phyloP scores from a whole-genome alignment of 2,329 filamentous ascomycete genomes.

The Ceratocystis diversiconidia region DNA sequence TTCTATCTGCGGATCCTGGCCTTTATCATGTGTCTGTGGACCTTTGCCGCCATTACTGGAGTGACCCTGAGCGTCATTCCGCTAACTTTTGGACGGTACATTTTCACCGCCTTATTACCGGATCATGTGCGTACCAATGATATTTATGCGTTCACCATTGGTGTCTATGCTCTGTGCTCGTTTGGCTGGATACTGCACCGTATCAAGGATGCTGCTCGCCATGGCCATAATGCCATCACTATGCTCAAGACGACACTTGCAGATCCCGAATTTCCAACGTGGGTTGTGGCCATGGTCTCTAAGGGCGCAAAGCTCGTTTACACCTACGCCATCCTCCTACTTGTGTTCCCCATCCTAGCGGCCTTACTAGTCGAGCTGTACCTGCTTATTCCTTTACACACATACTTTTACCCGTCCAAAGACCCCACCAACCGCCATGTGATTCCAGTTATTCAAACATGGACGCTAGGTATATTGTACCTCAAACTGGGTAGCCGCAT shows the following conservation, averaged over 20 bases:
- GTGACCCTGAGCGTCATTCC: conserved; percentile 76
- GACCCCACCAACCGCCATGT: conserved; percentile 38
- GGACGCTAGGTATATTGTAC: conserved; percentile 86
- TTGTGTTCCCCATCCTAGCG: conserved; percentile 71
- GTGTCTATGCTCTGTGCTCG: conserved; percentile 66
- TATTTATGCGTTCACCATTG: conserved; percentile 88
- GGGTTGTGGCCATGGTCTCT: conserved; percentile 22
- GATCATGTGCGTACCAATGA: conserved; percentile 69
- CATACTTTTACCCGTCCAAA: conserved; percentile 44
- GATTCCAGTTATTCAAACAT: conserved; percentile 79
- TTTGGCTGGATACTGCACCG: conserved; percentile 48
- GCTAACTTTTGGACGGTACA: conserved; percentile 64
- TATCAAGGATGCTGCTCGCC: conserved; percentile 20
- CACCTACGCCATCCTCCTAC: conserved; percentile 56
- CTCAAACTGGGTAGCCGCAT: conserved; percentile 58
- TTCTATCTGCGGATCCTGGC: conserved; percentile 68
- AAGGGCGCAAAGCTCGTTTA: conserved; percentile 46
- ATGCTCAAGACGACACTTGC: background rate
- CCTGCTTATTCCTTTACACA: conserved; percentile 71
- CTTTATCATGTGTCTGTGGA: conserved; percentile 84
- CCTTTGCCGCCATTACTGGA: conserved; percentile 80
- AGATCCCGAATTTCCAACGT: conserved; percentile 20
- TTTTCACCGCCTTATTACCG: conserved; percentile 63
- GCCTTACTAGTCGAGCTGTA: conserved; percentile 78
- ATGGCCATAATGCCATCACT: background rate